Percentiles rank a stretch among this genome's conserved stretches.
Conservation (phyloP, 805 yeast genomes). For the Candida railenensis region DNA sequence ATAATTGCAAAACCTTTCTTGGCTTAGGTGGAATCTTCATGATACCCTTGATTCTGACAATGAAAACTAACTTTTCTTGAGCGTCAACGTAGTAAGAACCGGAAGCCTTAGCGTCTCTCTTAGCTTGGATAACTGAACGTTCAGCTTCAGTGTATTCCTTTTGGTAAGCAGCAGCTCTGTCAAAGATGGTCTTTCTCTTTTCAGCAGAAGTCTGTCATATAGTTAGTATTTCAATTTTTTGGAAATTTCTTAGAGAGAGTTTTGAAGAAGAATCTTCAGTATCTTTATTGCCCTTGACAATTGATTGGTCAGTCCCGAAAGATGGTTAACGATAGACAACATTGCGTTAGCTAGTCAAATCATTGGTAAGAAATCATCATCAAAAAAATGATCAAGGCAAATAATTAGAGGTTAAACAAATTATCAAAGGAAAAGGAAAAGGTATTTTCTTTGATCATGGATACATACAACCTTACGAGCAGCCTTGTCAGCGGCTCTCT, state of each 20-base stretch:
- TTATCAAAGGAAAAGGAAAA: not conserved
- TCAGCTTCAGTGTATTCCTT: constrained; percentile 92
- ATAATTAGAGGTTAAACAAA: constrained; percentile 15
- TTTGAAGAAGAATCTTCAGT: not conserved
- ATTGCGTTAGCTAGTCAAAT: constrained; percentile 67
- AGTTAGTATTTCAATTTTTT: constrained; percentile 29
- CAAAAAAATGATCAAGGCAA: constrained; percentile 28
- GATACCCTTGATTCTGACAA: constrained; percentile 99
- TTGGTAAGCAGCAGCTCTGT: constrained; percentile 96
- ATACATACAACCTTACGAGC: constrained; percentile 80
- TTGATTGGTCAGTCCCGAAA: constrained; percentile 70
- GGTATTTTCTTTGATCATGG: constrained; percentile 1
- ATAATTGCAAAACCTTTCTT: constrained; percentile 95
- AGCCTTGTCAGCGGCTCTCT: constrained; percentile 76
- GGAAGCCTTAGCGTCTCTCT: constrained; percentile 91
- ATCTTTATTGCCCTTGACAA: not conserved
- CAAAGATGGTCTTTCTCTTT: constrained; percentile 70
- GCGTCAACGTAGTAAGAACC: constrained; percentile 95
- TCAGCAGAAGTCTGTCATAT: constrained; percentile 39
- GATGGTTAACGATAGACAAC: constrained; percentile 81
- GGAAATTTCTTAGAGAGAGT: not conserved
- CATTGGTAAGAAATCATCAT: constrained; percentile 46
- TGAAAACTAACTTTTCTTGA: constrained; percentile 91
- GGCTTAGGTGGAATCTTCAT: constrained; percentile 98
- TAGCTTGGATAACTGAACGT: constrained; percentile 81